Conservation (phyloP, 192 early-diverging fungal species). For the Geranomyces michiganensis region DNA sequence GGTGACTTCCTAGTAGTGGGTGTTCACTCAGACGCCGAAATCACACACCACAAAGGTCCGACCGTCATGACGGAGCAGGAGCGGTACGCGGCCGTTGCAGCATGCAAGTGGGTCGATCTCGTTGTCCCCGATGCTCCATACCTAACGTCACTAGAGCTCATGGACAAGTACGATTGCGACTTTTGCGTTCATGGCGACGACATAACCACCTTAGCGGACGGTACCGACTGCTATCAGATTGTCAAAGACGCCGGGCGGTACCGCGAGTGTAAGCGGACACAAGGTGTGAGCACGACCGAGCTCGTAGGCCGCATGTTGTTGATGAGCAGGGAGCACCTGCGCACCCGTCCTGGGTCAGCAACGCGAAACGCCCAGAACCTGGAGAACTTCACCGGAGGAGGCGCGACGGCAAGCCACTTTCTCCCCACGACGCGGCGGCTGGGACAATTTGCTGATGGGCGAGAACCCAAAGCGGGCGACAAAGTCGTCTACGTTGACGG, state of each 20-base stretch:
- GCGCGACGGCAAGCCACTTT: slow-evolving; percentile 67
- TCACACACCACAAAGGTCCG: slow-evolving; percentile 92
- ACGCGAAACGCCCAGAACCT: slow-evolving; percentile 9
- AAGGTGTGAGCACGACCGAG: slow-evolving; percentile 96
- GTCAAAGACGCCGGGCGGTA: slow-evolving; percentile 96
- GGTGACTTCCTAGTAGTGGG: slow-evolving; percentile 94
- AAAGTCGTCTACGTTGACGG: slow-evolving; percentile 94
- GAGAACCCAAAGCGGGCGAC: slow-evolving; percentile 74
- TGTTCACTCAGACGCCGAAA: slow-evolving; percentile 93
- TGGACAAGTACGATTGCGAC: slow-evolving; percentile 88
- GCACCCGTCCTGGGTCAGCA: background rate
- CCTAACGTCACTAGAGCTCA: slow-evolving; percentile 79
- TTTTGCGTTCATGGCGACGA: slow-evolving; percentile 98
- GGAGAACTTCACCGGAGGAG: slow-evolving; percentile 19
- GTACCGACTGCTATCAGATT: slow-evolving; percentile 93
- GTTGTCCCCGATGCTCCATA: slow-evolving; percentile 94
- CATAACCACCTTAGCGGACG: slow-evolving; percentile 94
- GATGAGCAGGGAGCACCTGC: slow-evolving; percentile 80
- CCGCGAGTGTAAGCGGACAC: slow-evolving; percentile 93
- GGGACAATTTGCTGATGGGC: slow-evolving; percentile 86
- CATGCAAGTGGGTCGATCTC: slow-evolving; percentile 96
- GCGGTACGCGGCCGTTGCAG: slow-evolving; percentile 91
- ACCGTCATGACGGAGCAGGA: slow-evolving; percentile 97
- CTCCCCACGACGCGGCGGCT: slow-evolving; percentile 85
- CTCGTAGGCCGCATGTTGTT: slow-evolving; percentile 94